phyloP scores from a whole-genome alignment of 2,329 filamentous ascomycete species.

The Hansfordia pulvinata region DNA sequence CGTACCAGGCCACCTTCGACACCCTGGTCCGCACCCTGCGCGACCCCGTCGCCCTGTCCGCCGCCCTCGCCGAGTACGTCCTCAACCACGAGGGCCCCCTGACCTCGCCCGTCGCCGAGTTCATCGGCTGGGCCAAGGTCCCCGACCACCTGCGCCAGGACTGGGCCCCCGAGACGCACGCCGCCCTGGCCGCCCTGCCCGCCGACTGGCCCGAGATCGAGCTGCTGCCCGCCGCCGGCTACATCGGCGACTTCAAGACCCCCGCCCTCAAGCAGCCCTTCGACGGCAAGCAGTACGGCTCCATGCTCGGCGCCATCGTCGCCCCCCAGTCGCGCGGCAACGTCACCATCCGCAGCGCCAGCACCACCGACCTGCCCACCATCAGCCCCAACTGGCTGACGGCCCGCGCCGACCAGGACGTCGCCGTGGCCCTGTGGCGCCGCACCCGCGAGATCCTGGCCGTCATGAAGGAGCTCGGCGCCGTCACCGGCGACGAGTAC shows the following conservation, averaged over 20 bases:
- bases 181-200: conserved; percentile 11
- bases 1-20: conserved; percentile 18
- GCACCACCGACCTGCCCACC: conserved; percentile 21
- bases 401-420: conserved; percentile 25
- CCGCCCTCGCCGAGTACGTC: conserved; percentile 10
- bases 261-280: conserved; percentile 6
- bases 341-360: conserved; percentile 23
- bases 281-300: conserved; percentile 20
- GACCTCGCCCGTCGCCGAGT: conserved; percentile 12
- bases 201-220: conserved; percentile 22
- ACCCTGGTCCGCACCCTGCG: conserved; percentile 13
- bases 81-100: conserved; percentile 13
- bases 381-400: conserved; percentile 32
- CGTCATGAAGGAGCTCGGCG: conserved; percentile 14
- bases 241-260: conserved; percentile 5
- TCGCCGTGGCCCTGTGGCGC: conserved; percentile 26
- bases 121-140: conserved; percentile 18
- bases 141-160: conserved; percentile 9
- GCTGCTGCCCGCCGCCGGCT: conserved; percentile 13
- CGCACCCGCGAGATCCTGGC: conserved; percentile 22
- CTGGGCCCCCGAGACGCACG: conserved; percentile 8
- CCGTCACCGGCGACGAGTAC: conserved; percentile 17
- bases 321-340: conserved; percentile 28
- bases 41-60: conserved; percentile 10
- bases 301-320: conserved; percentile 18